Conservation (phyloP, 2,329 filamentous ascomycete species). For the Orbilia ellipsospora region DNA sequence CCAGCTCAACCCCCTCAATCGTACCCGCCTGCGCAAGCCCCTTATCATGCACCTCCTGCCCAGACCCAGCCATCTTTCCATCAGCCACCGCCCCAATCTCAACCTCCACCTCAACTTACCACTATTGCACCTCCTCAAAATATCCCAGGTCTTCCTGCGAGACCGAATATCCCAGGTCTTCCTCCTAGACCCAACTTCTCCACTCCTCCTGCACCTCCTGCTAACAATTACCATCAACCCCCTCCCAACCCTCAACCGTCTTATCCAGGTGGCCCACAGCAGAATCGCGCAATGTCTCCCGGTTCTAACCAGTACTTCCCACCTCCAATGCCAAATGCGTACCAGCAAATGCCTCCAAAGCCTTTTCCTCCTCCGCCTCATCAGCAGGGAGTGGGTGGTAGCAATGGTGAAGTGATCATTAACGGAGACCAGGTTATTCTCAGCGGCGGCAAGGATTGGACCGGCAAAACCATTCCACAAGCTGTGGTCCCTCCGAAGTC, state of each 20-base stretch:
- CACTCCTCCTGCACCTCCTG: constrained; percentile 59
- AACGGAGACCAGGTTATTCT: constrained; percentile 54
- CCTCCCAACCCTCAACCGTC: constrained; percentile 43
- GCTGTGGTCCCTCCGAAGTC: constrained; percentile 28
- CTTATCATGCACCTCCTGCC: constrained; percentile 55
- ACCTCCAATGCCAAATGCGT: constrained; percentile 33
- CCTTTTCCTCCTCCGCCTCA: constrained; percentile 44
- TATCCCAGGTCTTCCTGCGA: constrained; percentile 65
- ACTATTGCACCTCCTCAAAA: constrained; percentile 61
- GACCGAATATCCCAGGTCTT: constrained; percentile 69
- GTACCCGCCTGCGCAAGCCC: constrained; percentile 53
- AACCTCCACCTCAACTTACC: constrained; percentile 57
- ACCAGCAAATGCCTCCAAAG: constrained; percentile 46
- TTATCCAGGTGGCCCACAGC: constrained; percentile 30
- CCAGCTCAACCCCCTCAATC: constrained; percentile 49
- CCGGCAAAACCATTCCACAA: constrained; percentile 46
- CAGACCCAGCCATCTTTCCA: constrained; percentile 57
- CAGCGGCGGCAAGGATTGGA: constrained; percentile 52
- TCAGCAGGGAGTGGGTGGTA: constrained; percentile 25
- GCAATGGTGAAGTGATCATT: constrained; percentile 54
- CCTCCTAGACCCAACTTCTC: constrained; percentile 72
- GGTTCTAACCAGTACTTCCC: constrained; percentile 51
- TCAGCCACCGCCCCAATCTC: constrained; percentile 52
- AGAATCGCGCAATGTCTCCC: constrained; percentile 42
- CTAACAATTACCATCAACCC: constrained; percentile 56